Percentiles rank a stretch among this genome's conserved stretches.
phyloP scores from a whole-genome alignment of 2,329 filamentous ascomycete species.

The Aspergillus neoniger region DNA sequence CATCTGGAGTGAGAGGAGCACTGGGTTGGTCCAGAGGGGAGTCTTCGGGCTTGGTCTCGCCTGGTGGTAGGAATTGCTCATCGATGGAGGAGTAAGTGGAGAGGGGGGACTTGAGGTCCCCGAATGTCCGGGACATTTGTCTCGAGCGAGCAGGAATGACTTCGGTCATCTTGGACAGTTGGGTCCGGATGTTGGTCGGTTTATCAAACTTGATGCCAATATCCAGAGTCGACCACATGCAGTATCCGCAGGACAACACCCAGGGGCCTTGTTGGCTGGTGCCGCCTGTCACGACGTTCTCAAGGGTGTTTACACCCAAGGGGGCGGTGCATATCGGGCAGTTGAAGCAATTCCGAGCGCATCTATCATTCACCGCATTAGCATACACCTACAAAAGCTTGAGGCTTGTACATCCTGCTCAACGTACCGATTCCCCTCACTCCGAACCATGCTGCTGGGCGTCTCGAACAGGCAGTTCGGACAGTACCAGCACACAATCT shows the following conservation, averaged over 20 bases:
- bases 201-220: constrained; percentile 89
- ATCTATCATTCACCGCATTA: constrained; percentile 54
- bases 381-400: not conserved
- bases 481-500: constrained; percentile 94
- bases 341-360: constrained; percentile 91
- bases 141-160: constrained; percentile 34
- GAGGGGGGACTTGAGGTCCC: constrained; percentile 41
- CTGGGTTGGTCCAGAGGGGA: constrained; percentile 37
- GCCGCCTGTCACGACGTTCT: constrained; percentile 51
- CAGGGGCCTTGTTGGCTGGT: constrained; percentile 61
- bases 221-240: constrained; percentile 88
- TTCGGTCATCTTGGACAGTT: constrained; percentile 67
- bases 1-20: constrained; percentile 59
- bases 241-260: constrained; percentile 84
- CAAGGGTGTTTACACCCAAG: constrained; percentile 71
- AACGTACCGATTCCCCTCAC: constrained; percentile 83
- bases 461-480: constrained; percentile 96
- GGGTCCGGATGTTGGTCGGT: constrained; percentile 78
- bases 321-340: constrained; percentile 87
- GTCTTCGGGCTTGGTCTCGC: constrained; percentile 27
- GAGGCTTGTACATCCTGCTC: not conserved
- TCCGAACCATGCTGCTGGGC: constrained; percentile 86
- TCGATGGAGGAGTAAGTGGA: constrained; percentile 39
- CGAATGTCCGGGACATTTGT: constrained; percentile 42
- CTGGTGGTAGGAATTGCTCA: constrained; percentile 31